Conservation (phyloP, 2,329 filamentous ascomycete species). For the Dothiorella sarmentorum region DNA sequence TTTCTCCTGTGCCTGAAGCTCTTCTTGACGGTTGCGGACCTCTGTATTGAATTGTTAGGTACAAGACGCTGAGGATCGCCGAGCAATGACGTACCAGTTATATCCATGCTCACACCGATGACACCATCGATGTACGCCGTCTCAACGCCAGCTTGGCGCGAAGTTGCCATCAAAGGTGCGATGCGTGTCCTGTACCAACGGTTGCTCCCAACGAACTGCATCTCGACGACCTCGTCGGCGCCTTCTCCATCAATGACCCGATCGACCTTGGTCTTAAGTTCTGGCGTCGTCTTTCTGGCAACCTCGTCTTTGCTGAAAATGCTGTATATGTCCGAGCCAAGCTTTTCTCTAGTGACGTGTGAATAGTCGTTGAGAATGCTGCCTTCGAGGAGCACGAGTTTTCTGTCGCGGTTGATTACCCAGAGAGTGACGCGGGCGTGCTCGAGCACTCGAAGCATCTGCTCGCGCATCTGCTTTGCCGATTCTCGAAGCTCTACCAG, state of each 20-base stretch:
- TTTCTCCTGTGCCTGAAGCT: slow-evolving; percentile 60
- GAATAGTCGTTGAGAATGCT: slow-evolving; percentile 41
- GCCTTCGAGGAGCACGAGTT: slow-evolving; percentile 68
- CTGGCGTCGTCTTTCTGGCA: slow-evolving; percentile 32
- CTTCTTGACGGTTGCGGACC: slow-evolving; percentile 61
- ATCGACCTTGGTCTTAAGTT: slow-evolving; percentile 58
- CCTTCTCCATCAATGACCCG: slow-evolving; percentile 61
- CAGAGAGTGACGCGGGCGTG: slow-evolving; percentile 75
- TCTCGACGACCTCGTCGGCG: slow-evolving; percentile 62
- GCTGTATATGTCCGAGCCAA: slow-evolving; percentile 62
- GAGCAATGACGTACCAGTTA: slow-evolving; percentile 46
- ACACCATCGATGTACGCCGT: slow-evolving; percentile 63
- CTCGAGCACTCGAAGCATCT: slow-evolving; percentile 68
- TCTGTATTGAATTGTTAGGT: slow-evolving; percentile 39
- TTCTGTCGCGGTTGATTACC: slow-evolving; percentile 61
- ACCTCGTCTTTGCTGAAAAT: slow-evolving; percentile 49
- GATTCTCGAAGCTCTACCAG: slow-evolving; percentile 65
- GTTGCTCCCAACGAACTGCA: slow-evolving; percentile 53
- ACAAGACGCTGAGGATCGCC: not conserved
- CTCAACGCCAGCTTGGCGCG: slow-evolving; percentile 50
- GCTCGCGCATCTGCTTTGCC: slow-evolving; percentile 64
- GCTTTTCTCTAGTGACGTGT: slow-evolving; percentile 40
- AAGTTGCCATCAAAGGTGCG: slow-evolving; percentile 61
- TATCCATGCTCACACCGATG: slow-evolving; percentile 76
- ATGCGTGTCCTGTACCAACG: slow-evolving; percentile 71